Conservation (phyloP, 2,329 filamentous ascomycete species). For the Ophiostoma novo-ulmi region DNA sequence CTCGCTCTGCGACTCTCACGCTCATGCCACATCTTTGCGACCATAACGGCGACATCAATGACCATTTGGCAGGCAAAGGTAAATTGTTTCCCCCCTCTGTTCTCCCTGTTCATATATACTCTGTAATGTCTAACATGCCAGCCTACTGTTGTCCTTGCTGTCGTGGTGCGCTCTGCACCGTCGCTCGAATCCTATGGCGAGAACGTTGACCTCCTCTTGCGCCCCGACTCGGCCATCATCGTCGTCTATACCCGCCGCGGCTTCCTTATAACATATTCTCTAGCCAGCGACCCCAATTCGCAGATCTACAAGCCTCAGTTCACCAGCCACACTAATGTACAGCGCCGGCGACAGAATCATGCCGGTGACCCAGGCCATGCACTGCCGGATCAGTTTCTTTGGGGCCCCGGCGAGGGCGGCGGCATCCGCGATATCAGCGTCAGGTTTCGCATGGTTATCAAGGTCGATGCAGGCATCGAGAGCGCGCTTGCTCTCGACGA, state of each 20-base stretch:
- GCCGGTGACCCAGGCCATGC: conserved; percentile 51
- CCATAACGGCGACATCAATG: conserved; percentile 77
- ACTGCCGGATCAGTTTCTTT: conserved; percentile 57
- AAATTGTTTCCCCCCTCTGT: not conserved
- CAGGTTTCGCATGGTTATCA: conserved; percentile 95
- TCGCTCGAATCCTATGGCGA: conserved; percentile 79
- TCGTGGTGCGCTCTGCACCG: conserved; percentile 72
- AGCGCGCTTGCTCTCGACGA: conserved; percentile 85
- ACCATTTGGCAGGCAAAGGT: conserved; percentile 97
- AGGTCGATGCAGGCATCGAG: conserved; percentile 91
- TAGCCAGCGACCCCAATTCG: conserved; percentile 76
- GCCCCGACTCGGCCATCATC: conserved; percentile 86
- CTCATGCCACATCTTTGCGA: conserved; percentile 76
- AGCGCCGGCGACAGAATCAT: conserved; percentile 57
- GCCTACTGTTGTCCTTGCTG: conserved; percentile 83
- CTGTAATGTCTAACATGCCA: conserved; percentile 36
- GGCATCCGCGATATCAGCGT: conserved; percentile 83
- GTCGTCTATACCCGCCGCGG: conserved; percentile 82
- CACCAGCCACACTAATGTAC: conserved; percentile 59
- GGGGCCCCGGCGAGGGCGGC: conserved; percentile 74
- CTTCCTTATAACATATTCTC: conserved; percentile 89
- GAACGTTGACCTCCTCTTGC: conserved; percentile 77
- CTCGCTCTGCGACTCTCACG: conserved; percentile 72
- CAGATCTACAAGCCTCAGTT: conserved; percentile 83
- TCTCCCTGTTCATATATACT: not conserved